phyloP scores from a whole-genome alignment of 2,329 filamentous ascomycete species.

The Colletotrichum musicola region DNA sequence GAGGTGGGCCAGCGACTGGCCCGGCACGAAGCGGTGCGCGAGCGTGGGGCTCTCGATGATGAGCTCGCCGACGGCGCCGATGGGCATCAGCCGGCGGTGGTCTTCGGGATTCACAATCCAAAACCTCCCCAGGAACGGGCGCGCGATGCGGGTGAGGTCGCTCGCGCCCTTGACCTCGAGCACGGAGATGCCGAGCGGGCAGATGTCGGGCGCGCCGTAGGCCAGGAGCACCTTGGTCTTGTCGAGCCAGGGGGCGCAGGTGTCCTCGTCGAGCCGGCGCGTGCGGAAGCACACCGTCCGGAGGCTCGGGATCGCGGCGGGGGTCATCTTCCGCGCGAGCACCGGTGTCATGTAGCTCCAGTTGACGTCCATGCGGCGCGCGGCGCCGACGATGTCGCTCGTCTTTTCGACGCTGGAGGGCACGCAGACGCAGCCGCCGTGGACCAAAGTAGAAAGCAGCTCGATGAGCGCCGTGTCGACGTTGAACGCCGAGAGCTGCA shows the following conservation, averaged over 20 bases:
- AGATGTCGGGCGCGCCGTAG: constrained; percentile 65
- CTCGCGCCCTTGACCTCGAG: constrained; percentile 54
- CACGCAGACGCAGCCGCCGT: constrained; percentile 71
- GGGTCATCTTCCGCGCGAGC: constrained; percentile 62
- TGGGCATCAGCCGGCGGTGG: constrained; percentile 62
- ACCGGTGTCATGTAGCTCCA: constrained; percentile 70
- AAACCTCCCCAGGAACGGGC: constrained; percentile 62
- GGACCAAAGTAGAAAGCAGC: constrained; percentile 63
- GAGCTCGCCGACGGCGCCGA: constrained; percentile 69
- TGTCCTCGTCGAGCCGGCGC: constrained; percentile 62
- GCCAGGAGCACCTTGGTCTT: constrained; percentile 61
- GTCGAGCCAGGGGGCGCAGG: constrained; percentile 60
- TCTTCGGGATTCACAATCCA: constrained; percentile 67
- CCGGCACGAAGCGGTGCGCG: constrained; percentile 52
- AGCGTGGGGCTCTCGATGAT: constrained; percentile 69
- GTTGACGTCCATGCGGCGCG: constrained; percentile 63
- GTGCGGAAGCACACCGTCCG: constrained; percentile 61
- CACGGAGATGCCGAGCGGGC: constrained; percentile 64
- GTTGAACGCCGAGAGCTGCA: constrained; percentile 67
- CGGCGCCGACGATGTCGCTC: constrained; percentile 62
- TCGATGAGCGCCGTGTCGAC: constrained; percentile 67
- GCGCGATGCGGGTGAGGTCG: constrained; percentile 58
- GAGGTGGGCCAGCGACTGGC: constrained; percentile 45
- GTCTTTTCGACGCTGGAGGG: constrained; percentile 64
- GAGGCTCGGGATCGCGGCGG: constrained; percentile 52